Percentiles rank a stretch among this genome's conserved stretches.
Conservation (phyloP, 139 green algal genomes). For the Diplosphaera chodatii region DNA sequence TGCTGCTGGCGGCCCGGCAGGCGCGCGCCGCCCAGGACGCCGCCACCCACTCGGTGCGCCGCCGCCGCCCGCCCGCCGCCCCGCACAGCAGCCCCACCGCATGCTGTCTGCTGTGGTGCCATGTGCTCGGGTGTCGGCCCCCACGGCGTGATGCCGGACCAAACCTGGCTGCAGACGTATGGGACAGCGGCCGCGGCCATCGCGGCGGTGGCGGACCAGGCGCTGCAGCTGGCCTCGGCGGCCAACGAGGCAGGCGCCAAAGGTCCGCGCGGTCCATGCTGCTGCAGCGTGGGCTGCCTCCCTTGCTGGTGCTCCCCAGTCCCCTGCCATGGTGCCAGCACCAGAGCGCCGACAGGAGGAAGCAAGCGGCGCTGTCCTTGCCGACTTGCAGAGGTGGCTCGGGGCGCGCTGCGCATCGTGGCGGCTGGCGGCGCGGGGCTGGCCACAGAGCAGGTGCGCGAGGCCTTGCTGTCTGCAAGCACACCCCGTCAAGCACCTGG, state of each 20-base stretch:
- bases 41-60: neutral
- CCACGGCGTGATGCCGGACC: no score
- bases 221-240: neutral
- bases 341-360: no score
- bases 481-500: no score
- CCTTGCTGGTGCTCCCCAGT: no score
- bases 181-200: neutral
- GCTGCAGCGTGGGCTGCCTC: neutral
- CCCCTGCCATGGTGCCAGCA: no score
- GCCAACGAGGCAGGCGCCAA: neutral
- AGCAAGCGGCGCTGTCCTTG: neutral
- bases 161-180: neutral
- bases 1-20: neutral
- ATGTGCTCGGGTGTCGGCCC: no score
- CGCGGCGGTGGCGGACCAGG: neutral
- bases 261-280: neutral
- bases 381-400: constrained; percentile 13
- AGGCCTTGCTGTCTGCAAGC: no score
- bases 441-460: constrained; percentile 1
- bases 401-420: constrained; percentile 8
- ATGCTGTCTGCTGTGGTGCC: no score
- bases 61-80: no score
- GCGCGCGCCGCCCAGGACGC: neutral
- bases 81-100: no score
- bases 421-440: constrained; percentile 1